A percentile compares a stretch with the other conserved stretches of the same genome.
Evolutionary conservation across 805 yeast genomes (phyloP).

Genomic region (Sporopachydermia lactativora): DNA sequence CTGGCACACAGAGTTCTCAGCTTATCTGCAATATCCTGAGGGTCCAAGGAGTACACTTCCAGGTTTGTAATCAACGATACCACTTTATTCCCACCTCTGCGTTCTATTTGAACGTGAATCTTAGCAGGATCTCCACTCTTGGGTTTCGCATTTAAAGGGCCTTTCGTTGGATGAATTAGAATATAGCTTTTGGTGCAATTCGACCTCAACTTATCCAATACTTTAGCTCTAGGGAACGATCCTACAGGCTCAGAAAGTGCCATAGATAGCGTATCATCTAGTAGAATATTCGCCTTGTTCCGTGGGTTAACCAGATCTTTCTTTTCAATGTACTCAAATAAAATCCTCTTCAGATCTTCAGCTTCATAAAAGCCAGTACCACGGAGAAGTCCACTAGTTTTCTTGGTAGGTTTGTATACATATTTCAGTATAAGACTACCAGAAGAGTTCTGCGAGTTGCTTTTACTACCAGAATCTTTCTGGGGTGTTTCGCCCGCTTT

Average conservation of each 20-base stretch:
- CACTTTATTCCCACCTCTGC: conserved; percentile 68
- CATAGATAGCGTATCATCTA: conserved; percentile 40
- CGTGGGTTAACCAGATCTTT: conserved; percentile 35
- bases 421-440: conserved; percentile 18
- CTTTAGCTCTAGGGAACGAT: conserved; percentile 21
- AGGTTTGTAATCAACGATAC: conserved; percentile 61
- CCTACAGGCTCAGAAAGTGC: conserved; percentile 23
- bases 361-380: conserved; percentile 34
- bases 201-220: conserved; percentile 27
- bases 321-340: conserved; percentile 41
- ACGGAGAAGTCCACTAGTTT: conserved; percentile 32
- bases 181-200: conserved; percentile 29
- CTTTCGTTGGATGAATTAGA: conserved; percentile 34
- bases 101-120: conserved; percentile 53
- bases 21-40: conserved; percentile 51
- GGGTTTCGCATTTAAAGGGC: conserved; percentile 21
- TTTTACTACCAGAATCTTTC: conserved; percentile 6
- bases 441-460: conserved; percentile 11
- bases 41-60: conserved; percentile 52
- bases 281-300: conserved; percentile 37
- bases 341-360: conserved; percentile 36
- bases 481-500: conserved; percentile 7
- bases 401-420: conserved; percentile 42
- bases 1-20: conserved; percentile 78
- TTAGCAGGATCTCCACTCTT: conserved; percentile 56